Percentiles rank a stretch among this genome's conserved stretches.
These are phyloP conservation scores for Takakia lepidozioides DNA, from an alignment of 225 moss, liverwort and hornwort genomes.

Conservation along the genomic window DNA sequence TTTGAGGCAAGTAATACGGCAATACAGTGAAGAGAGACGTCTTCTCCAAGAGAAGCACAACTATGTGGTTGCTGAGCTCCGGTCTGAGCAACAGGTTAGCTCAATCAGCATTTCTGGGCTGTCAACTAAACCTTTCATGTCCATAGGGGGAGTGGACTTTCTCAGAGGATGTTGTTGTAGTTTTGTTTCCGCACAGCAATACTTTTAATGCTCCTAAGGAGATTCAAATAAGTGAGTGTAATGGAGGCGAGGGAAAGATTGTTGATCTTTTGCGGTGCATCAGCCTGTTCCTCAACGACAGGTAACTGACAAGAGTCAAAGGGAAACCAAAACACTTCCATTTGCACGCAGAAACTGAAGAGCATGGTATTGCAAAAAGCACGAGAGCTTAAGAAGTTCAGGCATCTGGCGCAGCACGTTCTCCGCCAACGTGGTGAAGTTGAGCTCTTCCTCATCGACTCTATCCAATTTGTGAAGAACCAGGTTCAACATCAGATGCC, in stretches of 20 bases:
- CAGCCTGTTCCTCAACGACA: too few species aligned
- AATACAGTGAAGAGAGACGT: conserved; percentile 59
- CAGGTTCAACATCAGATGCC: conserved; percentile 23
- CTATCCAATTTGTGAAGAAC: conserved; percentile 51
- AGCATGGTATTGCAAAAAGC: conserved; percentile 31
- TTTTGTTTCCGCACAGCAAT: too few species aligned
- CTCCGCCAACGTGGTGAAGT: conserved; percentile 55
- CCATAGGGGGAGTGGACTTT: too few species aligned
- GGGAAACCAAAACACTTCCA: too few species aligned
- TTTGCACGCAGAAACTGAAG: conserved; percentile 33
- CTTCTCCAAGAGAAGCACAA: conserved; percentile 38
- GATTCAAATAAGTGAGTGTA: too few species aligned
- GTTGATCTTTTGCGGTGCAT: too few species aligned
- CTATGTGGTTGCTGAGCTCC: conserved; percentile 25
- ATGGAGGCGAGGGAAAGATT: too few species aligned
- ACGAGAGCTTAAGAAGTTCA: conserved; percentile 51
- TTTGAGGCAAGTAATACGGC: conserved; percentile 52
- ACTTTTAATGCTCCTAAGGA: too few species aligned
- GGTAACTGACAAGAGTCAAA: too few species aligned
- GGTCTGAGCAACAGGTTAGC: conserved; percentile 45
- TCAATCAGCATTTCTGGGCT: too few species aligned
- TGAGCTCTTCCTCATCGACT: conserved; percentile 69
- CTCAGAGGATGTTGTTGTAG: neutral
- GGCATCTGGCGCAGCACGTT: conserved; percentile 49
- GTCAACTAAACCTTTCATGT: too few species aligned